phyloP scores from a whole-genome alignment of 2,329 filamentous ascomycete species.

The Aspergillus pseudotamarii region DNA sequence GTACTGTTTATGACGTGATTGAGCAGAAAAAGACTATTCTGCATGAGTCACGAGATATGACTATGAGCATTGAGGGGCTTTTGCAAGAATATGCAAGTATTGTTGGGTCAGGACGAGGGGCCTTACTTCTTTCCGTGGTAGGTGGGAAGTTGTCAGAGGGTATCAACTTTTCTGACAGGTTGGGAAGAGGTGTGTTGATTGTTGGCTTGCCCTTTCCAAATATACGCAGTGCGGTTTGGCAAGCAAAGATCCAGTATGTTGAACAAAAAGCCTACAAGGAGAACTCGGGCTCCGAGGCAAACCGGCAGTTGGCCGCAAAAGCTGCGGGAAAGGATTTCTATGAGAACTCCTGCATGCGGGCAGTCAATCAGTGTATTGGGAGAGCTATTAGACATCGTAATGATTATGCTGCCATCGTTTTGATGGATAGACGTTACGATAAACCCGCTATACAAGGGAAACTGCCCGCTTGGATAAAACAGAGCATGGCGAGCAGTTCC shows the following conservation, averaged over 20 bases:
- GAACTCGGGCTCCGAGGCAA: slow-evolving; percentile 28
- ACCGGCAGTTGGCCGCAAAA: slow-evolving; percentile 42
- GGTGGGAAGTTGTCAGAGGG: slow-evolving; percentile 95
- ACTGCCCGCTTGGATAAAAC: slow-evolving; percentile 85
- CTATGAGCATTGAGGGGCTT: slow-evolving; percentile 63
- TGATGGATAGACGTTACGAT: slow-evolving; percentile 81
- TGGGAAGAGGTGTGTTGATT: slow-evolving; percentile 89
- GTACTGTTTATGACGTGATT: slow-evolving; percentile 35
- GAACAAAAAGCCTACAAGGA: slow-evolving; percentile 59
- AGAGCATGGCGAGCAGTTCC: slow-evolving; percentile 55
- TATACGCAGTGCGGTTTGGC: slow-evolving; percentile 86
- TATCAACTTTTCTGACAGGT: slow-evolving; percentile 92
- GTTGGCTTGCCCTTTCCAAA: slow-evolving; percentile 93
- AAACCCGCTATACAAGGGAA: slow-evolving; percentile 73
- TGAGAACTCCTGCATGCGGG: slow-evolving; percentile 93
- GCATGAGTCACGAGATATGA: slow-evolving; percentile 49
- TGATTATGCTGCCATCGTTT: slow-evolving; percentile 88
- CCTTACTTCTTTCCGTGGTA: slow-evolving; percentile 84
- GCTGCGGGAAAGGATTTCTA: slow-evolving; percentile 74
- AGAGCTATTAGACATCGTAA: slow-evolving; percentile 83
- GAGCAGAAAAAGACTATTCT: slow-evolving; percentile 54
- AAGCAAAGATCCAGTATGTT: slow-evolving; percentile 85
- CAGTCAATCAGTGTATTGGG: slow-evolving; percentile 95
- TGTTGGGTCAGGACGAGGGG: slow-evolving; percentile 66
- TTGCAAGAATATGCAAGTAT: slow-evolving; percentile 72